These are phyloP conservation scores for Cyphellophora attinorum DNA, from an alignment of 2,329 filamentous ascomycete species.

Conservation along the genomic window DNA sequence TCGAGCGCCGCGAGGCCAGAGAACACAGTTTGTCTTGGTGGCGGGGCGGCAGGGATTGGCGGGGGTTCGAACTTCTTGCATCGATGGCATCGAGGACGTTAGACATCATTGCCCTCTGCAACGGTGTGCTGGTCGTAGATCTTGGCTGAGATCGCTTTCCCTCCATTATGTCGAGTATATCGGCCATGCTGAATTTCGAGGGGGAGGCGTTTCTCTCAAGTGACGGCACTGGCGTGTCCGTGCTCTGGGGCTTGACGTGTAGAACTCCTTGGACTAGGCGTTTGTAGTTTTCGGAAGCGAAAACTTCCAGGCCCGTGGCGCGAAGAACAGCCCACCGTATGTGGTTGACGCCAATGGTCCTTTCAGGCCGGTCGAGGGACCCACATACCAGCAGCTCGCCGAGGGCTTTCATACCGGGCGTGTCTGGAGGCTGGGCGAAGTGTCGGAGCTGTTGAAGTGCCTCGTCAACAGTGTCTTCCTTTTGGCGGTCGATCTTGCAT, in stretches of 20 bases:
- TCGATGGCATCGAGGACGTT: too few species aligned
- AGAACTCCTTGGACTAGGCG: not conserved
- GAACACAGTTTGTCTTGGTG: not conserved
- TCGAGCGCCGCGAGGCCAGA: not conserved
- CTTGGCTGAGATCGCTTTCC: too few species aligned
- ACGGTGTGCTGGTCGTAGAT: too few species aligned
- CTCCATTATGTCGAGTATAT: too few species aligned
- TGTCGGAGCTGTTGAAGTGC: not conserved
- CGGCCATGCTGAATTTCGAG: too few species aligned
- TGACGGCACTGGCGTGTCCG: too few species aligned
- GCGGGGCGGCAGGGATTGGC: too few species aligned
- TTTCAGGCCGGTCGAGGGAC: conserved; percentile 30
- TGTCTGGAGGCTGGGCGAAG: conserved; percentile 5
- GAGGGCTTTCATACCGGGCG: too few species aligned
- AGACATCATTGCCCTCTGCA: too few species aligned
- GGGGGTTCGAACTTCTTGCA: too few species aligned
- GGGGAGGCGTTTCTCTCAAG: too few species aligned
- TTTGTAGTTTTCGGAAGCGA: conserved; percentile 13
- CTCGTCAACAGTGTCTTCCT: not conserved
- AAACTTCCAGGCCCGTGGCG: conserved; percentile 48
- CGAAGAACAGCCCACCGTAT: conserved; percentile 55
- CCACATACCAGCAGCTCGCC: conserved; percentile 19
- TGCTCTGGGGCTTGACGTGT: too few species aligned
- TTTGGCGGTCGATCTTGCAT: conserved; percentile 51
- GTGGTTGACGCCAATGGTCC: conserved; percentile 47